Evolutionary conservation across 306 rosid species (phyloP), one percentile per base, ranked within the genome.

Genomic region (Amphicarpaea edgeworthii): DNA sequence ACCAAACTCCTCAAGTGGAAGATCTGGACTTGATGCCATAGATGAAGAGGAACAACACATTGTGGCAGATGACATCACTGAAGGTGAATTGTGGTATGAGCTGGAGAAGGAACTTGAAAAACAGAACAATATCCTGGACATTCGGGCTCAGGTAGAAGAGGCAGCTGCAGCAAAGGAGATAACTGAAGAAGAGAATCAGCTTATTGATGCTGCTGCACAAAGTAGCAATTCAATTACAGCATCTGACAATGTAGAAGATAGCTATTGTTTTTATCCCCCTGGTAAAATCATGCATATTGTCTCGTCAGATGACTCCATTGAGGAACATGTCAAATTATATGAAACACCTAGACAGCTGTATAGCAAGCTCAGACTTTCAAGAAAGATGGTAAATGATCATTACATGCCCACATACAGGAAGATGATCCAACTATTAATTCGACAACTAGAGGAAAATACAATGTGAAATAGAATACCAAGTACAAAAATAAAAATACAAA

Each of bases 391-490:
- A 55, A 90, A 95, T 32, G 98, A 95, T 76, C 98, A 95, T 81
- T 95, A 87, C 84, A 95, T 95, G 98, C 98, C 98, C 8, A 87
- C 89, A 93, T 92, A 95, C 78, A 92, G 88, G 88, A 92, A 86
- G 86, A 92, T 87, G 98, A 89, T 95, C 85, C 97, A 95, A 84
- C 73, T 77, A 74, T 68, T 95, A 68, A 92, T 92, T 79, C 82
- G 68, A 70, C 88, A 86, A 83, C 85, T 95, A 79, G 91, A 90
- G 82, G 87, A 70, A 50, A 88, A 82, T 23, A 61, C n/a, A 9
- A 5, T 34, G 16, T 62, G 28, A 37, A 17, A 37, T 17, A 17
- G 65, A 58, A 17, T 16, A 9, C 28, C n/a, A 37, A 1, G 0
- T 62, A 32, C 10, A 61, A 1, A 61, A 15, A 61, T 58, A 5